phyloP scores from a whole-genome alignment of 1,284 basidiomycete genomes.

The Sanghuangporus baumii region DNA sequence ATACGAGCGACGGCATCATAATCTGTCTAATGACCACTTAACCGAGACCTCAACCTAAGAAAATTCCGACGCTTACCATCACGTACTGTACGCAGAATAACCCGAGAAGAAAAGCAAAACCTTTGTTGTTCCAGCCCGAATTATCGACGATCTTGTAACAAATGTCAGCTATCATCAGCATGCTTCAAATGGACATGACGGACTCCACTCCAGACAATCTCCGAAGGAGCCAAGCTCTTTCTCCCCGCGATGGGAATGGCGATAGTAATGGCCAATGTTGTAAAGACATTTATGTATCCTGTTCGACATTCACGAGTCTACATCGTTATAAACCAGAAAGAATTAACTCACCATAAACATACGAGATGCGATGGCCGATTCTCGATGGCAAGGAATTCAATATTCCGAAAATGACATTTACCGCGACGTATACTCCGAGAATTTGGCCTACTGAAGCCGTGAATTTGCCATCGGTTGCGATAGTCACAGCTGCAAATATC shows the following conservation, averaged over 20 bases:
- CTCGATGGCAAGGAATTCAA: slow-evolving; percentile 20
- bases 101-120: slow-evolving; percentile 21
- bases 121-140: slow-evolving; percentile 21
- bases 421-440: slow-evolving; percentile 17
- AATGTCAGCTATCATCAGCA: background rate
- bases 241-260: slow-evolving; percentile 16
- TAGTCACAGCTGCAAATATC: slow-evolving; percentile 23
- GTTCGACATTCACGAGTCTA: background rate
- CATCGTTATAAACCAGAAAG: background rate
- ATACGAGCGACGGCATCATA: slow-evolving; percentile 22
- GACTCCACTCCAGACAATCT: slow-evolving; percentile 19
- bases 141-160: slow-evolving; percentile 19
- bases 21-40: slow-evolving; percentile 16
- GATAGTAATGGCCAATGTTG: slow-evolving; percentile 17
- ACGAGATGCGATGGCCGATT: slow-evolving; percentile 15
- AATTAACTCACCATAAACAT: slow-evolving; percentile 14
- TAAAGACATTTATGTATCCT: slow-evolving; percentile 19
- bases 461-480: slow-evolving; percentile 19
- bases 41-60: background rate
- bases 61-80: slow-evolving; percentile 12
- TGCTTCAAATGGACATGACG: background rate
- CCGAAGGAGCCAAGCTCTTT: slow-evolving; percentile 14
- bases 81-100: slow-evolving; percentile 22
- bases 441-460: slow-evolving; percentile 17
- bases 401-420: slow-evolving; percentile 19